Evolutionary conservation across 2,329 filamentous ascomycete genomes (phyloP), one percentile per base, ranked within the genome.

Genomic region (Cercospora sp.): DNA sequence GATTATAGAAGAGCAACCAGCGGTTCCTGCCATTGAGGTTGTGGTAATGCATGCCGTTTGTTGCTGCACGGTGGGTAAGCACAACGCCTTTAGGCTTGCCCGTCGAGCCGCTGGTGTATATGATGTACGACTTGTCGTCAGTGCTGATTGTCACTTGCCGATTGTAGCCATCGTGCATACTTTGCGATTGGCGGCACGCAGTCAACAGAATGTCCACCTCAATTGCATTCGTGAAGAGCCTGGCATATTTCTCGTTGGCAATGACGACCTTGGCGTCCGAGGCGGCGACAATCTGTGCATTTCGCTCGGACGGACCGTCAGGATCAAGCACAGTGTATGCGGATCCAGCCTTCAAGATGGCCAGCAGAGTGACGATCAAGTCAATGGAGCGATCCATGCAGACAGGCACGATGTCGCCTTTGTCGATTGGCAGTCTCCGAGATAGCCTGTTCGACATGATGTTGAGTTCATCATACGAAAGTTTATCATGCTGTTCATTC

Each of bases 51-150:
- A 65, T 65, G 23, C 63, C 63, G 26, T 59, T 59, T 18, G 55
- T 59, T 10, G 55, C 55, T n/a, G 55, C 55, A 59, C 55, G 55
- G 28, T 93, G 90, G 0, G 90, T 91, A 26, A 96, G 85, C 4
- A 91, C 84, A 4, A 95, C 90, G 1, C 91, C 91, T 75, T 95
- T 94, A 0, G 91, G 92, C 0, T 81, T 83, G 0, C 91, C 92
- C 0, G 91, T 94, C 36, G 90, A 94, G 2, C 92, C 92, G 7
- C 36, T 51, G 9, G 64, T 66, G 39, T 51, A 66, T 36, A 66
- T 33, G 23, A 66, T 48, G 48, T 66, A 66, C 18, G 36, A 58
- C 26, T 66, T 28, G 30, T 57, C 30, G 18, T 59, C 55, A 10
- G 26, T 13, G n/a, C n/a, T 18, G 31, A 59, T 59, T 18, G 55